These are phyloP conservation scores for Penstemon newberryi DNA, from an alignment of 257 asterid species.

Conservation along the genomic window DNA sequence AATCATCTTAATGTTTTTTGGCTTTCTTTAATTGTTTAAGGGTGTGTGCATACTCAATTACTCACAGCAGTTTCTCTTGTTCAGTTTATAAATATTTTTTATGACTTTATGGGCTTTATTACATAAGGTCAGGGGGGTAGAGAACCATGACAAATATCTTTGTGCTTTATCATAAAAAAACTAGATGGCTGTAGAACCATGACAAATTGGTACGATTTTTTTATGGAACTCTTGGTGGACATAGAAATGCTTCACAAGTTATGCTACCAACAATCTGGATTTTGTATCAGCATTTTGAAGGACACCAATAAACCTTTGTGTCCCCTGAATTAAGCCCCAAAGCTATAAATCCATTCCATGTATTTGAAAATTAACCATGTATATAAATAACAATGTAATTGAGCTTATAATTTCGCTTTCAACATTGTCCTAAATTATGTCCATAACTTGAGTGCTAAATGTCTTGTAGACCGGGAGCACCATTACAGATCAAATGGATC, in stretches of 20 bases:
- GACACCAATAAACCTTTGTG: neutral
- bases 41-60: neutral
- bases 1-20: neutral
- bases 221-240: neutral
- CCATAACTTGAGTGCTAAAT: conserved; percentile 27
- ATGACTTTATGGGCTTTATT: neutral
- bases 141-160: neutral
- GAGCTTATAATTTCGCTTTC: conserved; percentile 16
- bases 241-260: neutral
- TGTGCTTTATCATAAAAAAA: neutral
- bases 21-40: neutral
- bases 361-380: neutral
- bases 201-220: neutral
- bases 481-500: conserved; percentile 86
- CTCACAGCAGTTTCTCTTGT: neutral
- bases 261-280: neutral
- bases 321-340: conserved; percentile 9
- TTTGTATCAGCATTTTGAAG: neutral
- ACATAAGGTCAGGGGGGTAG: no score
- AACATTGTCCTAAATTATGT: conserved; percentile 20
- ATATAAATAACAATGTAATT: neutral
- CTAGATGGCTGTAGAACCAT: neutral
- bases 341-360: neutral
- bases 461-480: conserved; percentile 72
- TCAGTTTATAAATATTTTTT: neutral